phyloP scores from a whole-genome alignment of 2,329 filamentous ascomycete species.

The Alternaria infectoria region DNA sequence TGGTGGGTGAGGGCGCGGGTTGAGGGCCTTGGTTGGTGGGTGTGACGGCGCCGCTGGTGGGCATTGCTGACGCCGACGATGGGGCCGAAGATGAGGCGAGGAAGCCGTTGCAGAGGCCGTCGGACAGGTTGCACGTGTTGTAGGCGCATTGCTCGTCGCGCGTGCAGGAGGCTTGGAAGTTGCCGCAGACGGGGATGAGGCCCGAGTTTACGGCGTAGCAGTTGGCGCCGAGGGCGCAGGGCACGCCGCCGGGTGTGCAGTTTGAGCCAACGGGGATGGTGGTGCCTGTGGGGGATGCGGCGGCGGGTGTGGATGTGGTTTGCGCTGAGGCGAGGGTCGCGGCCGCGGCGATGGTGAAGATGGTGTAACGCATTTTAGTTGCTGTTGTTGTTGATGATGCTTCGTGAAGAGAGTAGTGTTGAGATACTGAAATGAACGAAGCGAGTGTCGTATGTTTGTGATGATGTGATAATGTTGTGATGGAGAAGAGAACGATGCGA shows the following conservation, averaged over 20 bases:
- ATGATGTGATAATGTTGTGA: neutral
- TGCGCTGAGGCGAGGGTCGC: constrained; percentile 17
- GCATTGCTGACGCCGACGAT: constrained; percentile 11
- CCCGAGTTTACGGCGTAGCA: constrained; percentile 26
- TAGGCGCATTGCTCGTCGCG: constrained; percentile 26
- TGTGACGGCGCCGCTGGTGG: neutral
- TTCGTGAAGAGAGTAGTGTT: neutral
- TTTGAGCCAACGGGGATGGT: constrained; percentile 15
- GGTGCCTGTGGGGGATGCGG: constrained; percentile 5
- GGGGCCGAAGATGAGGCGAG: constrained; percentile 4
- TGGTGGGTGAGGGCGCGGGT: constrained; percentile 15
- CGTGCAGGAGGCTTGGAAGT: constrained; percentile 27
- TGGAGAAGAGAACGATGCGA: neutral
- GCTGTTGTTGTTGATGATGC: neutral
- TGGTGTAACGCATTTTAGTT: constrained; percentile 23
- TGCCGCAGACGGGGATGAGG: constrained; percentile 20
- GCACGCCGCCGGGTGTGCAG: constrained; percentile 16
- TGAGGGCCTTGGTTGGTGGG: neutral
- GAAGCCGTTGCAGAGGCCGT: constrained; percentile 26
- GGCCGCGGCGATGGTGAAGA: constrained; percentile 19
- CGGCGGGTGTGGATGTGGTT: constrained; percentile 3
- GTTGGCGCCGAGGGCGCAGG: constrained; percentile 19
- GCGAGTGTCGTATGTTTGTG: neutral
- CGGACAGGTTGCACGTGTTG: constrained; percentile 21
- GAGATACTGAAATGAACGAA: neutral